Percentiles rank a stretch among this genome's conserved stretches.
phyloP scores from a whole-genome alignment of 1,284 basidiomycete genomes.

The Tremellales sp. region DNA sequence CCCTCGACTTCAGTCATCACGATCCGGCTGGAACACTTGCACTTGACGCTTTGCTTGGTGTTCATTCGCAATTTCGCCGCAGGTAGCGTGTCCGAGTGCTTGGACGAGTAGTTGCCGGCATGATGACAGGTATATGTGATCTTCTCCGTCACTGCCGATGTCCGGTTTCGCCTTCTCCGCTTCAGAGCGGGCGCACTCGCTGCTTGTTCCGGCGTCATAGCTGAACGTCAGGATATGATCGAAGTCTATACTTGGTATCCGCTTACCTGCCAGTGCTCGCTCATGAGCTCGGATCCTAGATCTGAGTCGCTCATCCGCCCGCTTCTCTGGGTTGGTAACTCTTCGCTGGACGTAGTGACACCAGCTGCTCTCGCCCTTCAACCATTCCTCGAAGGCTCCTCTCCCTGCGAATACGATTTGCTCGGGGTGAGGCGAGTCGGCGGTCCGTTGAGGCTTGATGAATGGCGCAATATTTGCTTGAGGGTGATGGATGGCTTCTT shows the following conservation, averaged over 20 bases:
- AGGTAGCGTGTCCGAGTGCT: conserved; percentile 36
- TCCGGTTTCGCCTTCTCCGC: conserved; percentile 33
- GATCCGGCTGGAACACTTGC: conserved; percentile 39
- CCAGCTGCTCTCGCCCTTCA: conserved; percentile 41
- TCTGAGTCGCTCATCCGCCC: conserved; percentile 40
- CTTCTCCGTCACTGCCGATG: conserved; percentile 37
- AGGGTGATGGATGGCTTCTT: neutral
- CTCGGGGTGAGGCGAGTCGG: conserved; percentile 33
- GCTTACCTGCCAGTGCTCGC: conserved; percentile 27
- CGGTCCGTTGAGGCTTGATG: conserved; percentile 19
- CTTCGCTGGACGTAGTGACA: conserved; percentile 47
- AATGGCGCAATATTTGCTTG: neutral
- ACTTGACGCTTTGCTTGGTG: conserved; percentile 46
- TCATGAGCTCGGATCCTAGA: conserved; percentile 37
- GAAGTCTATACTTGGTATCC: neutral
- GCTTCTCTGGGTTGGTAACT: conserved; percentile 42
- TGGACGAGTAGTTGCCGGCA: conserved; percentile 38
- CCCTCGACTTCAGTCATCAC: conserved; percentile 40
- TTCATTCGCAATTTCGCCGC: conserved; percentile 39
- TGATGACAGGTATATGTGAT: conserved; percentile 47
- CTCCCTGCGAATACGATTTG: conserved; percentile 24
- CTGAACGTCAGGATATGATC: conserved; percentile 4
- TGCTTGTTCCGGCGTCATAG: conserved; percentile 35
- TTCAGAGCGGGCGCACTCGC: conserved; percentile 35
- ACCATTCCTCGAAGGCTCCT: conserved; percentile 36